Evolutionary conservation across 352 stramenopile species (phyloP).

Genomic region (Aphanomyces stellatus): DNA sequence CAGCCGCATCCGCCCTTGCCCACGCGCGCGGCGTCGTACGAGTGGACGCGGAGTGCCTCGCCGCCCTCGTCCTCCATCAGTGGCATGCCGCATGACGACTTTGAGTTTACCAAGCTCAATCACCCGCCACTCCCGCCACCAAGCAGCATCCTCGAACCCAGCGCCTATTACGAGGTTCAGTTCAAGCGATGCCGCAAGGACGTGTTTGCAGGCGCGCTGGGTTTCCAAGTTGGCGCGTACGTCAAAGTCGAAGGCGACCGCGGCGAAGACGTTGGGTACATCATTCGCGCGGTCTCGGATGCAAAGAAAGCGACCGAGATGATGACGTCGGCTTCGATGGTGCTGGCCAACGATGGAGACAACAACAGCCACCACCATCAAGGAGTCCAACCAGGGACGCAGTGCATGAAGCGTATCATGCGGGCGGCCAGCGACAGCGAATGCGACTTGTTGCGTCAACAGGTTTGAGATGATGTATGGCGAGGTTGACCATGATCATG

Average conservation of each 20-base stretch:
- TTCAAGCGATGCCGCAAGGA: conserved; percentile 65
- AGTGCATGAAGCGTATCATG: conserved; percentile 53
- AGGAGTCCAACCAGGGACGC: conserved; percentile 5
- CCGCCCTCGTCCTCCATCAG: background rate
- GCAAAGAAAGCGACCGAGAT: too few relatives aligned
- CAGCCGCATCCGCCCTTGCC: background rate
- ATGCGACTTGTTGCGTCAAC: conserved; percentile 3
- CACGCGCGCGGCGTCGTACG: background rate
- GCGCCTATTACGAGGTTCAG: conserved; percentile 47
- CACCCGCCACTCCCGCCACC: background rate
- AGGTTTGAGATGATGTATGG: conserved; percentile 35
- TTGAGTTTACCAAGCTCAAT: too few relatives aligned
- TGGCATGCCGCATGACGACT: background rate
- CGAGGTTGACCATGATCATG: conserved; percentile 27
- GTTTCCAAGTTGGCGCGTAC: conserved; percentile 72
- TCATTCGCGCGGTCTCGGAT: too few relatives aligned
- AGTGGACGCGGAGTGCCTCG: background rate
- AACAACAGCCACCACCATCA: conserved; percentile 11
- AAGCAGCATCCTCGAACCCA: background rate
- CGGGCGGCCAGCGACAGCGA: conserved; percentile 63
- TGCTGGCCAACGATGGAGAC: conserved; percentile 39
- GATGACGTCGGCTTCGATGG: too few relatives aligned
- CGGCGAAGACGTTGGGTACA: conserved; percentile 81
- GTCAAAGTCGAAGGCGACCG: conserved; percentile 85
- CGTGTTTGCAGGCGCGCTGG: conserved; percentile 37